Evolutionary conservation across 495 filamentous ascomycete genomes (phyloP), one percentile per base, ranked within the genome.

Genomic region (Astrothelium subdiscretum): DNA sequence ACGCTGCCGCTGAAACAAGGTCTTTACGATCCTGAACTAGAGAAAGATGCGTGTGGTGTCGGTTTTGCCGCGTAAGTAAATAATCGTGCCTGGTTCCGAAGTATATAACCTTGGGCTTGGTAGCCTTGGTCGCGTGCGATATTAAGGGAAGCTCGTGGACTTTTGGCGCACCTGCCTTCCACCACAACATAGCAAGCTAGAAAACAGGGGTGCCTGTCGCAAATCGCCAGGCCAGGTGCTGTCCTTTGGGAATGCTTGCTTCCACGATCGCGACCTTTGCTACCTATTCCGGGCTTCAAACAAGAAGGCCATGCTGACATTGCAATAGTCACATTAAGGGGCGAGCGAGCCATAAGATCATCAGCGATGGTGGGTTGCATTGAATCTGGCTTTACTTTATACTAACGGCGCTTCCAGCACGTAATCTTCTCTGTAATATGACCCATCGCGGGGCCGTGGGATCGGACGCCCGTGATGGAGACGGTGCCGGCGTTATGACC

Each of bases 31-130:
- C 94, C 94, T 60, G 85, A 87, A 70, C 86, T 94, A 61, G 94
- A 99, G 75, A 99, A 99, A 76, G 94, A 99, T 91, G 90, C 94
- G 52, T 99, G 94, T 72, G 94, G 94, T 87, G 94, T 99, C 67
- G 95, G 94, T 71, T 99, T 99, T 76, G 91, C 94, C 73, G 95
- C 94, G 92, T 97, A 80, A 79, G 89, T 82, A 32, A n/a, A 38
- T 31, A n/a, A 35, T 27, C 48, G 22, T 38, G 32, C 2, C 35
- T 20, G 20, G 43, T 1, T 5, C 12, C n/a, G 5, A 0, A 48
- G 43, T 18, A 35, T 52, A 22, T 18, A 24, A 40, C 24, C n/a
- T 27, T 10, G 43, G 43, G n/a, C 0, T 2, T 22, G 43, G 1
- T 18, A 48, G 13, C n/a, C 12, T 22, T 48, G 13, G 43, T 48